phyloP scores from a whole-genome alignment of 2,329 filamentous ascomycete species.

The Pseudogymnoascus sp. region DNA sequence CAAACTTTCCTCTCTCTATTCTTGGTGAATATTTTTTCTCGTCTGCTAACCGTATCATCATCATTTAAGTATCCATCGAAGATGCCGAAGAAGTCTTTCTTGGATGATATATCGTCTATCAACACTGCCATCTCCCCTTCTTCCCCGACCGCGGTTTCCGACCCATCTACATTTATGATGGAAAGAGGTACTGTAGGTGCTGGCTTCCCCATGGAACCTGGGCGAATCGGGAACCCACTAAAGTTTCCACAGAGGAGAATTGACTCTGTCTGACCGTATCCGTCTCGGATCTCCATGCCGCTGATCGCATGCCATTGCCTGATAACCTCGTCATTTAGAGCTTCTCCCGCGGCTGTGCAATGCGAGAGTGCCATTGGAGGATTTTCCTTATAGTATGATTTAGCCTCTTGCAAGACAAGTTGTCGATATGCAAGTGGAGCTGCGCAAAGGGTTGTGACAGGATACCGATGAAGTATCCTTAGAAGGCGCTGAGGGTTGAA shows the following conservation, averaged over 20 bases:
- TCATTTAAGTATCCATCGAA: slow-evolving; percentile 16
- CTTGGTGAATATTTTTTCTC: slow-evolving; percentile 5
- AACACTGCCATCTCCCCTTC: slow-evolving; percentile 34
- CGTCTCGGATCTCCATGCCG: slow-evolving; percentile 32
- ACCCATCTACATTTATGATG: slow-evolving; percentile 29
- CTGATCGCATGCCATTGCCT: slow-evolving; percentile 30
- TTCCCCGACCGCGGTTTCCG: slow-evolving; percentile 20
- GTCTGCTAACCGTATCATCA: not conserved
- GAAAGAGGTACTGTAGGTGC: slow-evolving; percentile 31
- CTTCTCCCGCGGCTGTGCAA: slow-evolving; percentile 33
- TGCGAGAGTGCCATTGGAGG: slow-evolving; percentile 28
- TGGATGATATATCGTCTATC: slow-evolving; percentile 13
- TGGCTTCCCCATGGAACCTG: slow-evolving; percentile 35
- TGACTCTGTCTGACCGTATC: slow-evolving; percentile 35
- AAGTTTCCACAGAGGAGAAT: slow-evolving; percentile 34
- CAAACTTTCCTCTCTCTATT: slow-evolving; percentile 8
- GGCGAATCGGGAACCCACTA: slow-evolving; percentile 27
- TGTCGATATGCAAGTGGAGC: slow-evolving; percentile 35
- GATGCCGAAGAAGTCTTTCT: slow-evolving; percentile 14
- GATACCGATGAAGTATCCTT: slow-evolving; percentile 30
- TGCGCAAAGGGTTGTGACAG: slow-evolving; percentile 35
- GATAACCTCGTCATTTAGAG: slow-evolving; percentile 34
- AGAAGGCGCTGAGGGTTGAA: slow-evolving; percentile 29
- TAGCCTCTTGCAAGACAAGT: slow-evolving; percentile 30
- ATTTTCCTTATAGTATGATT: slow-evolving; percentile 23